Evolutionary conservation across 768 basidiomycete species (phyloP), one percentile per base, ranked within the genome.

Genomic region (Lentinula sp.): DNA sequence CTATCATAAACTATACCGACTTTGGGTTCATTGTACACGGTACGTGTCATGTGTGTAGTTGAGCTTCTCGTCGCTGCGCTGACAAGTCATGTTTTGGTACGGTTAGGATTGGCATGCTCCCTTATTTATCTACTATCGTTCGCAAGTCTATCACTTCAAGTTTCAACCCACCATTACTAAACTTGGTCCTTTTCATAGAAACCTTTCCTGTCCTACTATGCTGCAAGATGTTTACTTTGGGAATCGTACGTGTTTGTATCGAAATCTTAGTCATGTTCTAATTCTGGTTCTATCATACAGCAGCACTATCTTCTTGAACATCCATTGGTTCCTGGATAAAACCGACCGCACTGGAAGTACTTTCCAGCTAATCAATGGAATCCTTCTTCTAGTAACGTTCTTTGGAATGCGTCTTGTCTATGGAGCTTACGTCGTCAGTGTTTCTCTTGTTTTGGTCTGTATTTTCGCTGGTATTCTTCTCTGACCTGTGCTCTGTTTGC

Each of bases 271-370:
- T 20, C 32, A 53, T 32, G 13, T 42, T 36, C 13, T 42, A 18
- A 3, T 18, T 28, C 39, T 50, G 7, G 1, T 20, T 33, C 20
- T 60, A 20, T 35, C 42, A 37, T 48, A 16, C 62, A 87, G 85
- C 74, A 90, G 87, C 75, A 95, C 93, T 0, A 83, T 93, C 61
- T 93, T 95, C 74, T 77, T 96, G 63, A 90, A 96, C 66, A 84
- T 91, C 59, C 91, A 95, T 64, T 94, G 92, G 85, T 87, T 87
- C 72, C 69, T 93, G 63, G 91, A 93, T 71, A 92, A 93, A 71
- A 86, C 80, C 15, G 82, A 84, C 50, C 84, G 79, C 57, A 91
- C 89, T 0, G 91, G 91, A 15, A 80, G 82, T 32, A 82, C 66
- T 2, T 67, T 86, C 35, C 91, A 93, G 68, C 73, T 89, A 23